phyloP scores from a whole-genome alignment of 225 moss, liverwort and hornwort genomes.

The Marchantia polymorpha region DNA sequence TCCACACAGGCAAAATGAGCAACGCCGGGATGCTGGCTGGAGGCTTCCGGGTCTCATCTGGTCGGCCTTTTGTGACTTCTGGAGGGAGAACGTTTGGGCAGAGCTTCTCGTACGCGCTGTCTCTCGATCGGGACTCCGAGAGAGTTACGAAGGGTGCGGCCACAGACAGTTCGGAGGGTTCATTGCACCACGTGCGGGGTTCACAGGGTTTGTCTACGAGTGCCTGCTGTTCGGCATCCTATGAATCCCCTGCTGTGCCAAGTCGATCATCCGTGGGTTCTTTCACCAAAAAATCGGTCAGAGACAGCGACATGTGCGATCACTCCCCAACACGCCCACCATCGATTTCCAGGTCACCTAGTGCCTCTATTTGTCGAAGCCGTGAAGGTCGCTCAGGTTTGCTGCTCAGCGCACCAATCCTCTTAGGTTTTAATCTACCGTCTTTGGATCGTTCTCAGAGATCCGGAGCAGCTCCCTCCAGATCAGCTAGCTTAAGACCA shows the following conservation, averaged over 20 bases:
- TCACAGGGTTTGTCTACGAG: background rate
- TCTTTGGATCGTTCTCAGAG: constrained; percentile 1
- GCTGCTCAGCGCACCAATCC: constrained; percentile 15
- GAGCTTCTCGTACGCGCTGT: constrained; percentile 1
- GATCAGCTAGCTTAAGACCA: constrained; percentile 6
- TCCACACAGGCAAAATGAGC: constrained; percentile 26
- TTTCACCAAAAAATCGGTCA: background rate
- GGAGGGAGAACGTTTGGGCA: constrained; percentile 30
- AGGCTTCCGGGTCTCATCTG: constrained; percentile 38
- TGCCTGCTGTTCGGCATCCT: constrained; percentile 12
- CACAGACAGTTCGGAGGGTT: constrained; percentile 28
- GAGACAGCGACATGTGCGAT: constrained; percentile 11
- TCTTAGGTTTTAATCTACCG: constrained; percentile 13
- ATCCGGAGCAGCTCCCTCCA: constrained; percentile 11
- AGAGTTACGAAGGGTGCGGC: constrained; percentile 25
- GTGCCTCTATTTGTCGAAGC: constrained; percentile 13
- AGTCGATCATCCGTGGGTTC: constrained; percentile 1
- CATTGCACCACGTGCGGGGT: constrained; percentile 23
- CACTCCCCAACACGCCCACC: background rate
- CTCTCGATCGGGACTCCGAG: constrained; percentile 35
- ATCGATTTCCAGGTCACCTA: background rate
- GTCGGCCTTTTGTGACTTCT: constrained; percentile 14
- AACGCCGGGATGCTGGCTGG: constrained; percentile 37
- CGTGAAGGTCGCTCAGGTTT: constrained; percentile 19
- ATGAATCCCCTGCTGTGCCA: constrained; percentile 13